Percentiles rank a stretch among this genome's conserved stretches.
phyloP scores from a whole-genome alignment of 2,329 filamentous ascomycete genomes.

The Aureobasidium sp. region DNA sequence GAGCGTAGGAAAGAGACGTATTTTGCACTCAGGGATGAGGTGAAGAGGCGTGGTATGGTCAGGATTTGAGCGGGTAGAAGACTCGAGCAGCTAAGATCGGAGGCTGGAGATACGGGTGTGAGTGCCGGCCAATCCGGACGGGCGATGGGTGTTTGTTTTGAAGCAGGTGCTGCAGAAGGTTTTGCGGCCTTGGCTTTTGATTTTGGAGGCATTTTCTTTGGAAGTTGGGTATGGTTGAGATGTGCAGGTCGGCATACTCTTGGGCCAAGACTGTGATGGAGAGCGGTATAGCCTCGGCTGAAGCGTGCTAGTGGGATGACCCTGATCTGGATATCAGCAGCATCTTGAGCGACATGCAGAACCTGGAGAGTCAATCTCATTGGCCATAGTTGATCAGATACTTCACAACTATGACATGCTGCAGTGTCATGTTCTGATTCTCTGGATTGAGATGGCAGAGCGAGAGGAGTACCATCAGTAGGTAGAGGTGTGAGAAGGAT shows the following conservation, averaged over 20 bases:
- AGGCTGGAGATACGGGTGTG: slow-evolving; percentile 59
- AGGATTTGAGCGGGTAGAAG: slow-evolving; percentile 61
- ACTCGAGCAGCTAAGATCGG: slow-evolving; percentile 55
- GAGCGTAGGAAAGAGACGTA: slow-evolving; percentile 68
- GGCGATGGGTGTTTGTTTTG: slow-evolving; percentile 8
- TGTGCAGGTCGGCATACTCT: no score
- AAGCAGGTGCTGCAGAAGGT: not conserved
- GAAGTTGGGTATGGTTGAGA: not conserved
- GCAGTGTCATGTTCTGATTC: no score
- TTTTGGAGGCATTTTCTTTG: slow-evolving; percentile 21
- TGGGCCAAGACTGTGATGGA: not conserved
- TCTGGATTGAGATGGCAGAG: no score
- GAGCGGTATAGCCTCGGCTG: slow-evolving; percentile 3
- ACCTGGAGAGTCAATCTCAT: no score
- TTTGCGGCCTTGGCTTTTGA: slow-evolving; percentile 10
- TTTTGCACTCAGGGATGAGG: slow-evolving; percentile 63
- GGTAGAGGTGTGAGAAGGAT: not conserved
- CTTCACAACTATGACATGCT: no score
- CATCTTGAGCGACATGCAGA: not conserved
- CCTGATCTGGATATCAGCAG: not conserved
- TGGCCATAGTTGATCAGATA: not conserved
- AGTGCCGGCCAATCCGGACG: slow-evolving; percentile 64
- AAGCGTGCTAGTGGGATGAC: not conserved
- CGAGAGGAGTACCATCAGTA: not conserved
- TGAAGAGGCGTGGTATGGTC: slow-evolving; percentile 67